Evolutionary conservation across 345 rosid species (phyloP).

Genomic region (Acer negundo): DNA sequence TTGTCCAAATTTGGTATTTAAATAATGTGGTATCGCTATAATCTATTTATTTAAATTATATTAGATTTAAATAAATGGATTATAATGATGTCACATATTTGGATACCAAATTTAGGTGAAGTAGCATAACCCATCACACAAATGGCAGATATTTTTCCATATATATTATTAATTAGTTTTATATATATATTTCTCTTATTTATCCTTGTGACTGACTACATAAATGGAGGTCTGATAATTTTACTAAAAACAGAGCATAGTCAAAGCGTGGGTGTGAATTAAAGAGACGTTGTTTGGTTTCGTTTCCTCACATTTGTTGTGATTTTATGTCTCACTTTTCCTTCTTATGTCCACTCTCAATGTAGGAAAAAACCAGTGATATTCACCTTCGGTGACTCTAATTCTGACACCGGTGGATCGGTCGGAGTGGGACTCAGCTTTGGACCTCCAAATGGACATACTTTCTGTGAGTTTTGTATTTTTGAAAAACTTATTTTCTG

Average conservation of each 20-base stretch:
- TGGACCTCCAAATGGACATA: conserved; percentile 51
- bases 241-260: conserved; percentile 4
- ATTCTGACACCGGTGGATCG: conserved; percentile 30
- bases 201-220: neutral
- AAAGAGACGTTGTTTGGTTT: neutral
- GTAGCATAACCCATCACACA: neutral
- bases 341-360: conserved; percentile 30
- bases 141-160: neutral
- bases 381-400: conserved; percentile 30
- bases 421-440: conserved; percentile 28
- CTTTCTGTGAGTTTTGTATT: too few species aligned
- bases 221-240: neutral
- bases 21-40: too few species aligned
- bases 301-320: neutral
- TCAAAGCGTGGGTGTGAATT: neutral
- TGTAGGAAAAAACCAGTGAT: conserved; percentile 28
- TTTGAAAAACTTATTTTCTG: too few species aligned
- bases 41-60: too few species aligned
- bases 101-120: too few species aligned
- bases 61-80: too few species aligned
- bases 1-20: too few species aligned
- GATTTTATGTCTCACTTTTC: conserved; percentile 5
- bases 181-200: neutral
- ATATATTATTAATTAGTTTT: too few species aligned
- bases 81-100: too few species aligned